These are phyloP conservation scores for Usnea hakonensis DNA, from an alignment of 495 filamentous ascomycete species.

Conservation along the genomic window DNA sequence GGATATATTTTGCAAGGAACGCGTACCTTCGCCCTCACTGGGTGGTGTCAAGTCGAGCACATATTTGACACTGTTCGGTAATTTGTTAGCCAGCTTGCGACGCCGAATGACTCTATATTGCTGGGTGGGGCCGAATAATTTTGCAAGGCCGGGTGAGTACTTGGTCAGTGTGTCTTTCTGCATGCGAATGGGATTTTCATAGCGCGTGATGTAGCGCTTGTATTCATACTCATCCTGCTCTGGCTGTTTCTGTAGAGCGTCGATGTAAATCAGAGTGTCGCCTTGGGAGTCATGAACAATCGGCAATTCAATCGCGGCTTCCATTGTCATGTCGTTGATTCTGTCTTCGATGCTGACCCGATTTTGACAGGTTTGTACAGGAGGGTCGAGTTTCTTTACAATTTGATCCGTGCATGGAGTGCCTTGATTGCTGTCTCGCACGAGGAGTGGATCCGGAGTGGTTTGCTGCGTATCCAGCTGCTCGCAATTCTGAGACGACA, in stretches of 20 bases:
- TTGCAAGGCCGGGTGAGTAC: conserved; percentile 42
- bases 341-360: conserved; percentile 17
- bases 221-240: conserved; percentile 21
- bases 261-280: conserved; percentile 51
- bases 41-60: conserved; percentile 57
- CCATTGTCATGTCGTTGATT: conserved; percentile 24
- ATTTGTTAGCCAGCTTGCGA: conserved; percentile 26
- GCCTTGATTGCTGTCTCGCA: background rate
- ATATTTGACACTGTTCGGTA: conserved; percentile 41
- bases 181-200: conserved; percentile 33
- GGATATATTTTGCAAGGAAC: too few species aligned
- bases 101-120: conserved; percentile 34
- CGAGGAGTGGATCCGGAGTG: background rate
- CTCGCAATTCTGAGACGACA: background rate
- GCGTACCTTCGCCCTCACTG: conserved; percentile 46
- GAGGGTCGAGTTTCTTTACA: background rate
- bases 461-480: background rate
- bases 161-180: conserved; percentile 38
- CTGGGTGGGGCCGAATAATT: conserved; percentile 37
- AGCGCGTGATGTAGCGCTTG: conserved; percentile 22
- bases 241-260: conserved; percentile 31
- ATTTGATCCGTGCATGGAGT: background rate
- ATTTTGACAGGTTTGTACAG: background rate
- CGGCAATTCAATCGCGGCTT: conserved; percentile 21
- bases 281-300: conserved; percentile 33